Conservation (phyloP, 2,329 filamentous ascomycete species). For the Claviceps sorghi region DNA sequence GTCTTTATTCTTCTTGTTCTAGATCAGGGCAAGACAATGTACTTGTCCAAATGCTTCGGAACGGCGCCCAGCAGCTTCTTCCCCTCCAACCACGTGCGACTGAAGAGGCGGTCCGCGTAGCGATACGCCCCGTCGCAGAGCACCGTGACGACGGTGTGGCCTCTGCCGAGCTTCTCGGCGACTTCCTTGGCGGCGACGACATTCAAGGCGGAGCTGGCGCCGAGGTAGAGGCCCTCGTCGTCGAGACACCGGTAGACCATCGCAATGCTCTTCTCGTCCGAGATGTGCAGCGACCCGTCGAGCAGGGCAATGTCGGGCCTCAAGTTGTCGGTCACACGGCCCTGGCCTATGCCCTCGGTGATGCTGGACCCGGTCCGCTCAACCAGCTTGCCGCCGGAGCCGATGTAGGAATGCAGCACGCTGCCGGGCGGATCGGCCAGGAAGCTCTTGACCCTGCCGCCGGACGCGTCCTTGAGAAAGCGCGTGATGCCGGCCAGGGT, state of each 20-base stretch:
- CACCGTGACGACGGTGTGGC: slow-evolving; percentile 83
- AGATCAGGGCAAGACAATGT: slow-evolving; percentile 70
- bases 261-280: slow-evolving; percentile 86
- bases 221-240: slow-evolving; percentile 89
- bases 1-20: neutral
- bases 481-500: slow-evolving; percentile 80
- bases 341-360: slow-evolving; percentile 95
- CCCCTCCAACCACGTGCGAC: slow-evolving; percentile 71
- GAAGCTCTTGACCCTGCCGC: slow-evolving; percentile 69
- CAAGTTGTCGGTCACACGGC: slow-evolving; percentile 90
- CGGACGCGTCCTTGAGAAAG: slow-evolving; percentile 71
- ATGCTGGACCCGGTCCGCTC: slow-evolving; percentile 78
- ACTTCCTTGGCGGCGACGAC: slow-evolving; percentile 92
- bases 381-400: slow-evolving; percentile 66
- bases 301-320: slow-evolving; percentile 68
- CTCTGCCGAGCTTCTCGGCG: slow-evolving; percentile 75
- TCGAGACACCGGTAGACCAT: slow-evolving; percentile 97
- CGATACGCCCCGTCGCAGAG: slow-evolving; percentile 94
- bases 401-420: slow-evolving; percentile 84
- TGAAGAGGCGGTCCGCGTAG: slow-evolving; percentile 90
- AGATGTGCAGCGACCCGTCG: slow-evolving; percentile 72
- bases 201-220: slow-evolving; percentile 85
- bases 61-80: slow-evolving; percentile 74
- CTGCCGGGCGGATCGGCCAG: slow-evolving; percentile 89
- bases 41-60: slow-evolving; percentile 75